Conservation (phyloP, 1,284 basidiomycete species). For the Heterobasidion parviporum region DNA sequence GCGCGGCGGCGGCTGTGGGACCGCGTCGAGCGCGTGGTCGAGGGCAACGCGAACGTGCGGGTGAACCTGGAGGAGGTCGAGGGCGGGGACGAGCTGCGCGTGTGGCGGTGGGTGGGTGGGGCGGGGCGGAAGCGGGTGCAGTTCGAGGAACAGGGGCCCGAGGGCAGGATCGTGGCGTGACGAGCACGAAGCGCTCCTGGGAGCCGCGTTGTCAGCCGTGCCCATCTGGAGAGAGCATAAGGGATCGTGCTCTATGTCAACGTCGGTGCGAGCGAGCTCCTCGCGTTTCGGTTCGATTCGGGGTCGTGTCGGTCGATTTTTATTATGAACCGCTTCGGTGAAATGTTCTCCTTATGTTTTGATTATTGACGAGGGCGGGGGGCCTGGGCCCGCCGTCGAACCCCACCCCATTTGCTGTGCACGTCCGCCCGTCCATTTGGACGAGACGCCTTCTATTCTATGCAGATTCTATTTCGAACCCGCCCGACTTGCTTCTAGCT, state of each 20-base stretch:
- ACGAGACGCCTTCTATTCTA: too few relatives aligned
- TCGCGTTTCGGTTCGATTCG: too few relatives aligned
- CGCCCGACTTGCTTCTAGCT: too few relatives aligned
- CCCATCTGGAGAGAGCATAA: not conserved
- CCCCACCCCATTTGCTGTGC: too few relatives aligned
- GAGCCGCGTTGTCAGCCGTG: not conserved
- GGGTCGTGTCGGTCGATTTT: too few relatives aligned
- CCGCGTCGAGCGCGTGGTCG: constrained; percentile 81
- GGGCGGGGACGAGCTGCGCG: constrained; percentile 82
- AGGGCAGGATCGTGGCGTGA: constrained; percentile 17
- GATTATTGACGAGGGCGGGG: too few relatives aligned
- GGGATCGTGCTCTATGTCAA: not conserved
- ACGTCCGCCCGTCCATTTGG: too few relatives aligned
- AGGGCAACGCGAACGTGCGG: constrained; percentile 91
- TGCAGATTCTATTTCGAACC: too few relatives aligned
- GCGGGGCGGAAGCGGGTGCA: constrained; percentile 22
- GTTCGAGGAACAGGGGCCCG: constrained; percentile 12
- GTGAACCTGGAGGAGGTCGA: constrained; percentile 81
- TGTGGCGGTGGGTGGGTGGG: constrained; percentile 77
- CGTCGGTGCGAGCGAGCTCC: too few relatives aligned
- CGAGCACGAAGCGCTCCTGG: not conserved
- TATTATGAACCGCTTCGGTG: too few relatives aligned
- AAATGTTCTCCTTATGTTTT: too few relatives aligned
- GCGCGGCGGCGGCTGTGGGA: constrained; percentile 75
- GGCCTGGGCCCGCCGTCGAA: too few relatives aligned